A percentile compares a stretch with the other conserved stretches of the same genome.
These are phyloP conservation scores for Podila minutissima DNA, from an alignment of 192 early-diverging fungal species.

Conservation along the genomic window DNA sequence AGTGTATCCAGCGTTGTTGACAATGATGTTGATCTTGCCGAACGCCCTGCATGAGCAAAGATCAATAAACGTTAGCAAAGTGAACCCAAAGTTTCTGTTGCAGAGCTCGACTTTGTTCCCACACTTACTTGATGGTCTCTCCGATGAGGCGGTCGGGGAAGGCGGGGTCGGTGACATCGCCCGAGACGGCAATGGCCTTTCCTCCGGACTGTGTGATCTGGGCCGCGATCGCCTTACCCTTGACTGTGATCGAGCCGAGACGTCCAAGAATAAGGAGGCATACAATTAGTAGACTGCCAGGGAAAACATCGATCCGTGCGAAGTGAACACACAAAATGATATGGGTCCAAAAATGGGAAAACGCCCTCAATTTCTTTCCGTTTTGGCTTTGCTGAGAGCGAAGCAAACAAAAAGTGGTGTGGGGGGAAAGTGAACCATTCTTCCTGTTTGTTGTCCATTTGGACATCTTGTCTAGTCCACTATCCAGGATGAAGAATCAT, in stretches of 20 bases:
- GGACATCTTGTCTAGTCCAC: not conserved
- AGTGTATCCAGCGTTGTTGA: constrained; percentile 98
- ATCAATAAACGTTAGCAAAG: not conserved
- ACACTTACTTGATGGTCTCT: constrained; percentile 60
- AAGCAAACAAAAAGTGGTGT: too few species aligned
- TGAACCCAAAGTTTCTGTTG: too few species aligned
- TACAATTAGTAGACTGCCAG: not conserved
- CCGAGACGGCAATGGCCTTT: constrained; percentile 84
- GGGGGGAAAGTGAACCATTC: not conserved
- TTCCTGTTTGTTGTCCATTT: not conserved
- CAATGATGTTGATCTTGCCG: constrained; percentile 83
- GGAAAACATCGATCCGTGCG: not conserved
- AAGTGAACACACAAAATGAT: not conserved
- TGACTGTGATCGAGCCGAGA: constrained; percentile 44
- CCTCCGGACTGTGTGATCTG: constrained; percentile 86
- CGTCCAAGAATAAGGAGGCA: not conserved
- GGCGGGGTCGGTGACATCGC: constrained; percentile 63
- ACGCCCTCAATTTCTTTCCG: too few species aligned
- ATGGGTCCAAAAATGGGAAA: too few species aligned
- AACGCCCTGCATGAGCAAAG: constrained; percentile 59
- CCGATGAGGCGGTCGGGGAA: constrained; percentile 67
- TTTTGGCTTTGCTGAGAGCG: too few species aligned
- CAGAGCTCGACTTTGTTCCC: not conserved
- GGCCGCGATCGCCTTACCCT: constrained; percentile 82
- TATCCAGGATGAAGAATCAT: not conserved